These are phyloP conservation scores for Phytophthora megakarya DNA, from an alignment of 352 stramenopile species.

Conservation along the genomic window DNA sequence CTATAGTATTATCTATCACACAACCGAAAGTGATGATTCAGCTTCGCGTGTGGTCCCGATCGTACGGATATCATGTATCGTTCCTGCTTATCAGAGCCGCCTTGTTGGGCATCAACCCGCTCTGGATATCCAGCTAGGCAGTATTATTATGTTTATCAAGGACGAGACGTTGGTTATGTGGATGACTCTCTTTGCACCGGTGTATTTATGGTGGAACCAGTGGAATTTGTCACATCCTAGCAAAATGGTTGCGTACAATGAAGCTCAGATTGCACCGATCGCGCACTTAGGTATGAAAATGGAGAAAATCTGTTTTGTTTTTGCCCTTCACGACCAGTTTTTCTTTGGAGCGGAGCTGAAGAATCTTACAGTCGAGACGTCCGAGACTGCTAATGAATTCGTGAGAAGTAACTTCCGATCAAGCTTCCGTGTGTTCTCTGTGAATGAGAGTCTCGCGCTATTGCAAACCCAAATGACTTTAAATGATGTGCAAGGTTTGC, in stretches of 20 bases:
- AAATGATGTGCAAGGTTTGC: conserved; percentile 27
- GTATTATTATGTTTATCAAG: conserved; percentile 63
- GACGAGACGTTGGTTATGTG: conserved; percentile 79
- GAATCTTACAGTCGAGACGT: conserved; percentile 40
- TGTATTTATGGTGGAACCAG: conserved; percentile 87
- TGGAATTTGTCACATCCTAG: conserved; percentile 79
- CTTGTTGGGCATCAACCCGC: conserved; percentile 75
- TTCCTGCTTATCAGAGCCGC: conserved; percentile 84
- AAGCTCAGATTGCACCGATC: conserved; percentile 67
- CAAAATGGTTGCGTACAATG: conserved; percentile 53
- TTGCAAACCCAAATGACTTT: conserved; percentile 38
- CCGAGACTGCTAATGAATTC: conserved; percentile 36
- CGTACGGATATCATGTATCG: conserved; percentile 58
- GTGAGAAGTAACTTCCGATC: conserved; percentile 44
- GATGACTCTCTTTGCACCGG: conserved; percentile 78
- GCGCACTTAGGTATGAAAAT: conserved; percentile 59
- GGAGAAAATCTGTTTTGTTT: conserved; percentile 53
- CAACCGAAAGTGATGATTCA: conserved; percentile 1
- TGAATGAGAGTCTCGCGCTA: conserved; percentile 28
- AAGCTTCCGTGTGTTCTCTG: conserved; percentile 48
- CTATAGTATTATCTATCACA: conserved; percentile 52
- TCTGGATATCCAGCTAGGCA: conserved; percentile 54
- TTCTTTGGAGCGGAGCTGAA: conserved; percentile 59
- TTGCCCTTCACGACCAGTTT: conserved; percentile 61
- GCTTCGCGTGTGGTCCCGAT: conserved; percentile 37